These are phyloP conservation scores for Gaultheria prostrata DNA, from an alignment of 148 eudicot genomes.

Conservation along the genomic window DNA sequence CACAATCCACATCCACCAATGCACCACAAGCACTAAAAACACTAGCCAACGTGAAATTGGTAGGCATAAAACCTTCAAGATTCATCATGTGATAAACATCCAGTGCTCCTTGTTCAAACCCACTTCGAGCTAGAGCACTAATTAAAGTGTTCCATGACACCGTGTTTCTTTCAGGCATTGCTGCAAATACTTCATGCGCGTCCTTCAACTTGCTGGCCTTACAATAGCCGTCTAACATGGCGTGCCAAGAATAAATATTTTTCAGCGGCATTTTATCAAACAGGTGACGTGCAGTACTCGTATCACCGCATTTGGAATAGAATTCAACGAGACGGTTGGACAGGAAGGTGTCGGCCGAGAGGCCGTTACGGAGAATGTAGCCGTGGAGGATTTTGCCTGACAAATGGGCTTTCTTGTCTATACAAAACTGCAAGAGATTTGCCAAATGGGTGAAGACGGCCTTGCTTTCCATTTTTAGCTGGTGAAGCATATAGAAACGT, in stretches of 20 bases:
- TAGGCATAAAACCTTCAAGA: conserved; percentile 55
- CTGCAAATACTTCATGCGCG: conserved; percentile 46
- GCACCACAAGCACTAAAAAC: conserved; percentile 73
- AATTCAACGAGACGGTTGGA: conserved; percentile 64
- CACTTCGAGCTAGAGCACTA: conserved; percentile 42
- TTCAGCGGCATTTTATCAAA: conserved; percentile 52
- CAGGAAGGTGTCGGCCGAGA: conserved; percentile 43
- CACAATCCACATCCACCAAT: conserved; percentile 36
- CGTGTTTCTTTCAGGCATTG: conserved; percentile 63
- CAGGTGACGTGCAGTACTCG: conserved; percentile 39
- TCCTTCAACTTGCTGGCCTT: conserved; percentile 28
- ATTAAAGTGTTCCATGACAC: conserved; percentile 78
- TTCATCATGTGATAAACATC: conserved; percentile 44
- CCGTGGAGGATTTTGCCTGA: conserved; percentile 63
- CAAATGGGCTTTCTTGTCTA: conserved; percentile 44
- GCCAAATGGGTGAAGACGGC: conserved; percentile 27
- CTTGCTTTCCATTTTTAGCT: conserved; percentile 24
- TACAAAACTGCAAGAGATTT: conserved; percentile 53
- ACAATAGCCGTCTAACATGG: conserved; percentile 55
- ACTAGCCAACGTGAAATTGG: conserved; percentile 70
- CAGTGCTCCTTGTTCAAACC: conserved; percentile 45
- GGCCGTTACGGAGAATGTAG: conserved; percentile 44
- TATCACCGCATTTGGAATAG: conserved; percentile 52
- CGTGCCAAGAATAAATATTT: conserved; percentile 63
- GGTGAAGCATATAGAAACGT: neutral